These are phyloP conservation scores for Ganoderma meredithae DNA, from an alignment of 1,284 basidiomycete species.

Conservation along the genomic window DNA sequence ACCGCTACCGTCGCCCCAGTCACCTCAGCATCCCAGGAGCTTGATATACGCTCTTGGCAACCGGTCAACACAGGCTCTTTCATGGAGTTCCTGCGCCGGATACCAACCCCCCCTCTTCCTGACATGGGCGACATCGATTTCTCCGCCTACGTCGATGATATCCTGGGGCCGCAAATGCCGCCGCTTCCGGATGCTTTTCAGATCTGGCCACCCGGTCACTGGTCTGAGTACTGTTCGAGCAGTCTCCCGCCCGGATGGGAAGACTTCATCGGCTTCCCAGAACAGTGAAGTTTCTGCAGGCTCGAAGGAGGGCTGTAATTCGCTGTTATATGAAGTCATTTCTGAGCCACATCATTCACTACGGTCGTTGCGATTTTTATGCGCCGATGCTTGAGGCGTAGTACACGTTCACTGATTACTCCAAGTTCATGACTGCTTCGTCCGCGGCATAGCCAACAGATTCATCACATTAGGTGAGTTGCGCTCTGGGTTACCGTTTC, in stretches of 20 bases:
- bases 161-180: background rate
- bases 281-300: background rate
- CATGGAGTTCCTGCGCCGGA: background rate
- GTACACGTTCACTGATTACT: no score
- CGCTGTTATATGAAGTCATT: background rate
- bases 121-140: background rate
- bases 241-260: background rate
- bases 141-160: background rate
- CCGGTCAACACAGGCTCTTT: background rate
- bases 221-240: background rate
- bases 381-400: no score
- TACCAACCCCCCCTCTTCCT: background rate
- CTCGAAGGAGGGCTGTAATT: background rate
- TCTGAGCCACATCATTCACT: background rate
- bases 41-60: background rate
- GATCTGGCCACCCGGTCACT: background rate
- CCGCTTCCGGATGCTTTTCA: background rate
- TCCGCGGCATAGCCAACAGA: background rate
- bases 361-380: no score
- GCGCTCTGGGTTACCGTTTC: background rate
- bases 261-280: background rate
- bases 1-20: background rate
- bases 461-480: constrained; percentile 1
- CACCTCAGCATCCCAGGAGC: background rate
- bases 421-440: background rate